These are phyloP conservation scores for Rhytidiadelphus loreus DNA, from an alignment of 225 moss, liverwort and hornwort species.

Conservation along the genomic window DNA sequence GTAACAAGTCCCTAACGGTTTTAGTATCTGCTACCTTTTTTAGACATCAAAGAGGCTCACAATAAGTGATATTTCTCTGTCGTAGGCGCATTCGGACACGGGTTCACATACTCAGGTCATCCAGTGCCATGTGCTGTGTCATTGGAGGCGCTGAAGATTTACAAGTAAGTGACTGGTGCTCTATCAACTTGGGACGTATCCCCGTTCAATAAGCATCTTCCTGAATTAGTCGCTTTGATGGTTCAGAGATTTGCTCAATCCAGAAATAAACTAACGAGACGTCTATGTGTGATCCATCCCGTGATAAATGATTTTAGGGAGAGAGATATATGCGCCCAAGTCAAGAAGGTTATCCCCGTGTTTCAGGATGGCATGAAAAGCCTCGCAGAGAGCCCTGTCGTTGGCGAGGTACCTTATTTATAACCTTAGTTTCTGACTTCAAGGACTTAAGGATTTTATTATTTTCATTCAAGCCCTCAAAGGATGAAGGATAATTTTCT, in stretches of 20 bases:
- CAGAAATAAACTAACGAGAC: background rate
- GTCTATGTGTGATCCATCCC: background rate
- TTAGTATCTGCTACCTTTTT: background rate
- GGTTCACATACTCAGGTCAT: conserved; percentile 94
- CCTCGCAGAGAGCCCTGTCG: conserved; percentile 44
- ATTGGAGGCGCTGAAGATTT: conserved; percentile 70
- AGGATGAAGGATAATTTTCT: background rate
- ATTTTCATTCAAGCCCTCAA: background rate
- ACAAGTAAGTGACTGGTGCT: conserved; percentile 48
- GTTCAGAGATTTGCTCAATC: background rate
- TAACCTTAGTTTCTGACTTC: background rate
- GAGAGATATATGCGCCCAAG: conserved; percentile 53
- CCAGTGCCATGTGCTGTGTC: conserved; percentile 88
- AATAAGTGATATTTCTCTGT: background rate
- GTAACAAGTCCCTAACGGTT: background rate
- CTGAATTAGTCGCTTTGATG: background rate
- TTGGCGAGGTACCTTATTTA: conserved; percentile 57
- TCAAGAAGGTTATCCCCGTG: conserved; percentile 42
- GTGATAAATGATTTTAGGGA: conserved; percentile 36
- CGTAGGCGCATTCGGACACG: conserved; percentile 64
- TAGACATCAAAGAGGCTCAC: background rate
- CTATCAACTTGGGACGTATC: background rate
- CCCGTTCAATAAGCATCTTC: background rate
- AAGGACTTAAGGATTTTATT: background rate
- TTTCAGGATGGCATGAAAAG: conserved; percentile 78